Conservation (phyloP, 352 stramenopile species). For the Globisporangium emineosum region DNA sequence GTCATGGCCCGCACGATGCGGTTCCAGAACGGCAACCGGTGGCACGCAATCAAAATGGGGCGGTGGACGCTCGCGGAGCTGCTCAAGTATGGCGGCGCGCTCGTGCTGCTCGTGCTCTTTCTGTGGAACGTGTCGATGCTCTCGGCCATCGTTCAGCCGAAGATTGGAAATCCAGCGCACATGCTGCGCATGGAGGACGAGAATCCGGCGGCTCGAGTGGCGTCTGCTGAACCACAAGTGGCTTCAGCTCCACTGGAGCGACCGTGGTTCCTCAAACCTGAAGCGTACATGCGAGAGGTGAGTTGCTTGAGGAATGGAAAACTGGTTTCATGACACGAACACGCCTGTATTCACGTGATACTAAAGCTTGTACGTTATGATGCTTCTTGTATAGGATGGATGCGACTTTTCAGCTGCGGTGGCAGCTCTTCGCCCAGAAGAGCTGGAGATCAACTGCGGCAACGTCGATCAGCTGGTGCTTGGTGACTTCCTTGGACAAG, state of each 20-base stretch:
- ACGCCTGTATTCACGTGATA: background rate
- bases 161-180: slow-evolving; percentile 3
- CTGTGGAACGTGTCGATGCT: slow-evolving; percentile 59
- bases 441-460: slow-evolving; percentile 64
- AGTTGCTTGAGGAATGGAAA: background rate
- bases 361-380: background rate
- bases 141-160: slow-evolving; percentile 22
- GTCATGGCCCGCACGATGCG: slow-evolving; percentile 21
- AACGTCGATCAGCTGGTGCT: slow-evolving; percentile 57
- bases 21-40: slow-evolving; percentile 21
- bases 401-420: slow-evolving; percentile 70
- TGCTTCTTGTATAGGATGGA: slow-evolving; percentile 28
- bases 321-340: background rate
- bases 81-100: slow-evolving; percentile 25
- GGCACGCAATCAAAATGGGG: slow-evolving; percentile 22
- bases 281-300: slow-evolving; percentile 44
- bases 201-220: background rate
- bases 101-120: slow-evolving; percentile 37
- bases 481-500: slow-evolving; percentile 56
- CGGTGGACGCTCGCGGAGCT: slow-evolving; percentile 19
- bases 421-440: slow-evolving; percentile 44
- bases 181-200: slow-evolving; percentile 12
- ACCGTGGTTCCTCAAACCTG: slow-evolving; percentile 52
- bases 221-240: background rate
- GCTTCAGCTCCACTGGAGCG: background rate